Evolutionary conservation across 345 rosid species (phyloP).

Genomic region (Camelina laxa): DNA sequence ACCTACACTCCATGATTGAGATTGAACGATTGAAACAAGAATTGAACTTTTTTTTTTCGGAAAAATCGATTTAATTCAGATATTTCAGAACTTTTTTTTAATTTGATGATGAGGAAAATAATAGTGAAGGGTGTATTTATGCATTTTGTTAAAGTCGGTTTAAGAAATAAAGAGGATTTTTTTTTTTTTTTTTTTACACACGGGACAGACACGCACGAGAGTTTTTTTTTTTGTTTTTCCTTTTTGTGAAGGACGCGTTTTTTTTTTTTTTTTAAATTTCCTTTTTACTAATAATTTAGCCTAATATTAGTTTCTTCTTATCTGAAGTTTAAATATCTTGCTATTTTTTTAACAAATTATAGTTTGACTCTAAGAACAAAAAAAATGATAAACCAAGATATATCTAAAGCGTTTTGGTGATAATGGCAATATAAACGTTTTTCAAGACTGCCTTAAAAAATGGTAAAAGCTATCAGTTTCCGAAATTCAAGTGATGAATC

Average conservation of each 20-base stretch:
- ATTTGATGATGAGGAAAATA: neutral
- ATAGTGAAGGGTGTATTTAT: constrained; percentile 1
- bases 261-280: neutral
- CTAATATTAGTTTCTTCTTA: constrained; percentile 11
- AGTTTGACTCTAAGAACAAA: neutral
- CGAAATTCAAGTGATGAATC: too few relatives aligned
- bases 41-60: neutral
- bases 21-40: too few relatives aligned
- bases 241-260: constrained; percentile 8
- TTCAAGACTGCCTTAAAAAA: too few relatives aligned
- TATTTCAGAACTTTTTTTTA: neutral
- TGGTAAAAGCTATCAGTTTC: too few relatives aligned
- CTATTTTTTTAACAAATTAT: neutral
- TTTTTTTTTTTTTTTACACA: constrained; percentile 6
- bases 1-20: constrained; percentile 37
- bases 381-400: neutral
- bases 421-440: neutral
- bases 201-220: constrained; percentile 34
- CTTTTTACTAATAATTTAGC: neutral
- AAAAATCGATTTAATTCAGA: neutral
- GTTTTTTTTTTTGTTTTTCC: neutral
- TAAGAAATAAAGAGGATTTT: neutral
- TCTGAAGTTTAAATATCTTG: neutral
- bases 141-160: constrained; percentile 26
- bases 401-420: neutral